Base-by-base conservation (phyloP, 2,329 filamentous ascomycete genomes). In the Akanthomyces muscarius region DNA sequence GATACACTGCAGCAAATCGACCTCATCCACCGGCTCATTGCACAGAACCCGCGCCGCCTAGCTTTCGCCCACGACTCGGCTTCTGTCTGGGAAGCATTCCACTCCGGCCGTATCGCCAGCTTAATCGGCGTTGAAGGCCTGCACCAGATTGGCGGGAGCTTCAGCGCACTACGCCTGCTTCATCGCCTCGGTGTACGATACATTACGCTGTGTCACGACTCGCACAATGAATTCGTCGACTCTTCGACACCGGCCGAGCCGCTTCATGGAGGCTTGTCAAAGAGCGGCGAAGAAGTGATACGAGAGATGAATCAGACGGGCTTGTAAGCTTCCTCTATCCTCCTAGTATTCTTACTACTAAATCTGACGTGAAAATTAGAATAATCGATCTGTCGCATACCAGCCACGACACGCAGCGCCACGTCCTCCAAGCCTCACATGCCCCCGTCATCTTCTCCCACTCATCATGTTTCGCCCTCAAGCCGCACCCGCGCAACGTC, bases 61-160 rank as follows among this genome's bases (percentile, higher is more conserved):
- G 89, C 89, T 1, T 81, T 83, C 0, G 76, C 82, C 0, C 72
- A 80, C 1, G 83, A 86, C 68, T 83, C 84, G 65, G 79, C 78
- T 60, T 81, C 83, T 38, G 89, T 89, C 5, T 71, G 86, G 54
- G 71, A 79, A 2, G 83, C 85, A 42, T 89, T 89, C 73, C 76
- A 75, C 58, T 67, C 78, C 16, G 80, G 81, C 66, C 82, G 82
- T 67, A 79, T 93, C 58, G 88, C 92, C 70, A 91, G 89, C 1
- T 88, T 90, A 1, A 77, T 92, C 6, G 89, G 86, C 4, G 85
- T 93, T 60, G 91, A 95, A 77, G 92, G 92, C 6, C 82, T 96
- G 6, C 92, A 96, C 71, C 92, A 96, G 70, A 93, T 96, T 68
- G 91, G 90, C 62, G 95, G 95, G 76, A 90, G 87, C 1, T 78